Conservation (phyloP, 2,329 filamentous ascomycete genomes). For the Aspergillus sclerotialis region DNA sequence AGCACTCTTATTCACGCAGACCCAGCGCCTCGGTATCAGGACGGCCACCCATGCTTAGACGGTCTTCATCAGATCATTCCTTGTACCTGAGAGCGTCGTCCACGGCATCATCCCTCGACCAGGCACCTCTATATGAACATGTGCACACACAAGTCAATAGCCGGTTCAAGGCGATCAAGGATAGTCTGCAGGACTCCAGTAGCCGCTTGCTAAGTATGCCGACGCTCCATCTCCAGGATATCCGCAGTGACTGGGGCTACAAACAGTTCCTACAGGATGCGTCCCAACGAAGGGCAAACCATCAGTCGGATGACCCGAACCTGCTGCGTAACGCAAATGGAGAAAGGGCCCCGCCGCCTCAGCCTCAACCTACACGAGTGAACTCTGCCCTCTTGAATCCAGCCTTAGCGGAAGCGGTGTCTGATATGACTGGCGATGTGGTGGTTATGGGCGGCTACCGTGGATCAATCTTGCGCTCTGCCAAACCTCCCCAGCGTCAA, state of each 20-base stretch:
- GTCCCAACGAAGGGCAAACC: conserved; percentile 11
- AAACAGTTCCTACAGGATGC: conserved; percentile 25
- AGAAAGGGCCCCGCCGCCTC: conserved; percentile 2
- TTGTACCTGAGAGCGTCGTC: conserved; percentile 66
- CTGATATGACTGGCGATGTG: conserved; percentile 71
- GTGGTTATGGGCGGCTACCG: conserved; percentile 87
- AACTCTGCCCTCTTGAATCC: conserved; percentile 27
- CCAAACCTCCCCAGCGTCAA: conserved; percentile 74
- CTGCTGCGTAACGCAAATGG: conserved; percentile 5
- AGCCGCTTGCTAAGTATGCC: conserved; percentile 54
- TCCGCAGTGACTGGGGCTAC: conserved; percentile 30
- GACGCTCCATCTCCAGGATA: conserved; percentile 34
- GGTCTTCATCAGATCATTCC: conserved; percentile 70
- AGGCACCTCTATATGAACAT: conserved; percentile 73
- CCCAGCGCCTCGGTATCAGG: conserved; percentile 18
- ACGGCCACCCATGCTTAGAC: conserved; percentile 39
- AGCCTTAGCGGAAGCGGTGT: conserved; percentile 55
- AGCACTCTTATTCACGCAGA: conserved; percentile 26
- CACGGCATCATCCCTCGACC: conserved; percentile 72
- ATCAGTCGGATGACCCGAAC: conserved; percentile 4
- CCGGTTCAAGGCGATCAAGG: conserved; percentile 80
- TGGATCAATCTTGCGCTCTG: conserved; percentile 80
- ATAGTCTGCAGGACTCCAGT: conserved; percentile 77
- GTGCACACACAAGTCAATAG: conserved; percentile 82
- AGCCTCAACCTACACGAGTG: conserved; percentile 13